phyloP scores from a whole-genome alignment of 306 rosid species.

The Corylus americana region DNA sequence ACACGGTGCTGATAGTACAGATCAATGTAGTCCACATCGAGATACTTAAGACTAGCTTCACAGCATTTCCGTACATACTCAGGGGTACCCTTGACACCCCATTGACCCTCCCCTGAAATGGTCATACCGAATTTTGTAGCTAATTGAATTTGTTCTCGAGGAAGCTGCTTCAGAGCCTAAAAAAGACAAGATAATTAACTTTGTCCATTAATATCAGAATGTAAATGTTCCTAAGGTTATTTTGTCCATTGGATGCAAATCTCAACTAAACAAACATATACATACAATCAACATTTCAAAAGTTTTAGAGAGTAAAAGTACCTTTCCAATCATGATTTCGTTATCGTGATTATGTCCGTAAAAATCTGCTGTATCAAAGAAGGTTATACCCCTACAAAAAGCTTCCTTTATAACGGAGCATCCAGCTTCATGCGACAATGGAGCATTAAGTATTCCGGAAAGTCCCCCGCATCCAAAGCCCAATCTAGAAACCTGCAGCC shows the following conservation, averaged over 20 bases:
- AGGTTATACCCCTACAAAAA: slow-evolving; percentile 62
- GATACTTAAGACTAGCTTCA: slow-evolving; percentile 63
- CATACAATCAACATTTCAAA: background rate
- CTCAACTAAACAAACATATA: background rate
- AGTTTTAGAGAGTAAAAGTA: slow-evolving; percentile 9
- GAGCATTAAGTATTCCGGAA: slow-evolving; percentile 64
- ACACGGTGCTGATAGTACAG: slow-evolving; percentile 62
- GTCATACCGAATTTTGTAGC: slow-evolving; percentile 69
- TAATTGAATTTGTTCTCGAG: slow-evolving; percentile 63
- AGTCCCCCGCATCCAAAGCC: slow-evolving; percentile 84
- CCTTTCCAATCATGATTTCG: slow-evolving; percentile 77
- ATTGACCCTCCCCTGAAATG: slow-evolving; percentile 8
- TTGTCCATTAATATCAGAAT: background rate
- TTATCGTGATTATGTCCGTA: slow-evolving; percentile 63
- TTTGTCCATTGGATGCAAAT: background rate
- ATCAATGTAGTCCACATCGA: slow-evolving; percentile 55
- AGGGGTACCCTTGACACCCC: slow-evolving; percentile 51
- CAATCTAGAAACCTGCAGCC: slow-evolving; percentile 70
- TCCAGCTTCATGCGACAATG: slow-evolving; percentile 72
- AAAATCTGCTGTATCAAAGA: slow-evolving; percentile 66
- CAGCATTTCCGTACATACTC: slow-evolving; percentile 63
- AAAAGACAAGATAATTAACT: slow-evolving; percentile 11
- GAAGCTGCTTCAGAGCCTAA: slow-evolving; percentile 71
- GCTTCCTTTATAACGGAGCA: slow-evolving; percentile 61
- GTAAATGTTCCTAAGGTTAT: background rate